Base-by-base conservation (phyloP, 169 alveolate genomes). In the Besnoitia besnoiti region DNA sequence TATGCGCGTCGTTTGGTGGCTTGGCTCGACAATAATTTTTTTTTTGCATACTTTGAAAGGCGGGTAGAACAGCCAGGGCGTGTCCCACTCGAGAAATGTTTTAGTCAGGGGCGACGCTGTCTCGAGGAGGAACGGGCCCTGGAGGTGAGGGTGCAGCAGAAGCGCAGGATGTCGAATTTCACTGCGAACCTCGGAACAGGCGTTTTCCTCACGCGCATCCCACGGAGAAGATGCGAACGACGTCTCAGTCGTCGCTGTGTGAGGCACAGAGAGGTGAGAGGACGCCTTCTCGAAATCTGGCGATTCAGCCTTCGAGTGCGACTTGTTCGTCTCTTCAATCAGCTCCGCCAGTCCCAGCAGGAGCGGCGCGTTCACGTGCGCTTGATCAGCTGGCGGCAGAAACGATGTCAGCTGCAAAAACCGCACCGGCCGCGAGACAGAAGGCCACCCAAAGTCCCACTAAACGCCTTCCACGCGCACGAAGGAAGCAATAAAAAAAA, bases 111-210 rank as follows among this genome's bases (percentile, higher is more conserved):
- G 92, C 50, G 62, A 76, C 2, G 92, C 46, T 35, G 62, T 55
- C 55, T 89, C 92, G n/a, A 89, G 88, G 55, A 89, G 76, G 33
- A 89, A 89, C 0, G 88, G 88, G 42, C 92, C 88, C 59, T 89
- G 59, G 19, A 89, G 44, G 61, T 49, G 80, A 30, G 92, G 92
- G 55, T 73, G 87, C 39, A 89, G 55, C 21, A n/a, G 46, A 30
- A n/a, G n/a, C n/a, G n/a, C n/a, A n/a, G n/a, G n/a, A n/a, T n/a
- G n/a, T n/a, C n/a, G n/a, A n/a, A n/a, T n/a, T n/a, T n/a, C n/a
- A n/a, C n/a, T n/a, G n/a, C n/a, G n/a, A n/a, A n/a, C n/a, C n/a
- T n/a, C n/a, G n/a, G n/a, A n/a, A n/a, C n/a, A n/a, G n/a, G n/a
- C n/a, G n/a, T n/a, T n/a, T n/a, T n/a, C n/a, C n/a, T n/a, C n/a